Evolutionary conservation across 306 rosid genomes (phyloP).

Genomic region (Lupinus albus): DNA sequence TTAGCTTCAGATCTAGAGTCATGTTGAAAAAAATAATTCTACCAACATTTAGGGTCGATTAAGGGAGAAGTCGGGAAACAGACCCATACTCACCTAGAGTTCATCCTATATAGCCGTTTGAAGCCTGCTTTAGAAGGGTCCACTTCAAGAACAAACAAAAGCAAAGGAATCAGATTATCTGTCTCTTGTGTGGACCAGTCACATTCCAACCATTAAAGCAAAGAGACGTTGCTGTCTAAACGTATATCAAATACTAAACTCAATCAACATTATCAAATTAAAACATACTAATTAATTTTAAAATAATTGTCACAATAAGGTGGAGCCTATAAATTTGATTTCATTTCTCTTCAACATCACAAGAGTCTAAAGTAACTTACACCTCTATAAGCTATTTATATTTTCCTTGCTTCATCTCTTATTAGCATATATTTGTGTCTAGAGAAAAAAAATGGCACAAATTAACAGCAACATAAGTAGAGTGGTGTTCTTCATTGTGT

Average conservation of each 20-base stretch:
- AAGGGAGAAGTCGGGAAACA: too few relatives aligned
- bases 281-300: neutral
- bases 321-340: constrained; percentile 29
- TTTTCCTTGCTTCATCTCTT: neutral
- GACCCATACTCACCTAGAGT: too few relatives aligned
- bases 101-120: constrained; percentile 22
- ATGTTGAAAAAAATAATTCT: too few relatives aligned
- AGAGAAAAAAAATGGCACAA: constrained; percentile 35
- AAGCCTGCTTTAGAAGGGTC: neutral
- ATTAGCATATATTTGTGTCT: neutral
- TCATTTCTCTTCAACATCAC: neutral
- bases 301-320: too few relatives aligned
- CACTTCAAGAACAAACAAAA: neutral
- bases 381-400: neutral
- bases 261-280: too few relatives aligned
- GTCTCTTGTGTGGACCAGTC: neutral
- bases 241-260: neutral
- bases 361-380: neutral
- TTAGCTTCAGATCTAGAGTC: too few relatives aligned
- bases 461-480: neutral
- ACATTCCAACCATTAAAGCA: constrained; percentile 4
- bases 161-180: neutral
- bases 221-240: neutral
- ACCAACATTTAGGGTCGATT: too few relatives aligned
- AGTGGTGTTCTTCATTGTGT: constrained; percentile 32